Conservation (phyloP, 495 filamentous ascomycete genomes). For the Aspergillus leporis region DNA sequence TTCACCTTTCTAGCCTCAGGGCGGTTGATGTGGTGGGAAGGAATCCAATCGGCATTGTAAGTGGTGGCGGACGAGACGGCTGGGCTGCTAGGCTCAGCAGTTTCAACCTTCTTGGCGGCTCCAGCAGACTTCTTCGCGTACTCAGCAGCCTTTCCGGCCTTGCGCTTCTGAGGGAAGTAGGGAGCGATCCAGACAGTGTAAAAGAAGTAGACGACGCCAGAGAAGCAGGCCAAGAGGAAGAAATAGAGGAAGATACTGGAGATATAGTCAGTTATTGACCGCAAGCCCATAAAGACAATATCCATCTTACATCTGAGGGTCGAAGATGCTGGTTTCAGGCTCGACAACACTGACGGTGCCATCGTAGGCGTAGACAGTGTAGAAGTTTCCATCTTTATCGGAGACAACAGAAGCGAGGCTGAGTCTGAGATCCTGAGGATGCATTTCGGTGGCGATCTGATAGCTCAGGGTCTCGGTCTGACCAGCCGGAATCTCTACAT, state of each 20-base stretch:
- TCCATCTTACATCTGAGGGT: slow-evolving; percentile 84
- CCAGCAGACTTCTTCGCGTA: slow-evolving; percentile 56
- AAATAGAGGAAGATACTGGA: slow-evolving; percentile 93
- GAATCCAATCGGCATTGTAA: slow-evolving; percentile 97
- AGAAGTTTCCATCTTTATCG: slow-evolving; percentile 63
- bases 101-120: slow-evolving; percentile 64
- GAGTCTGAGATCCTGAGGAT: slow-evolving; percentile 83
- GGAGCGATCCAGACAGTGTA: slow-evolving; percentile 96
- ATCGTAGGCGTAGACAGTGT: slow-evolving; percentile 80
- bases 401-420: slow-evolving; percentile 73
- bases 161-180: slow-evolving; percentile 91
- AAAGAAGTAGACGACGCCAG: slow-evolving; percentile 85
- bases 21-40: slow-evolving; percentile 84
- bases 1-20: slow-evolving; percentile 79
- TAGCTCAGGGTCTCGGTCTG: slow-evolving; percentile 75
- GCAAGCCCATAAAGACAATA: slow-evolving; percentile 2
- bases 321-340: slow-evolving; percentile 87
- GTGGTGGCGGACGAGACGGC: slow-evolving; percentile 69
- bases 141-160: slow-evolving; percentile 62
- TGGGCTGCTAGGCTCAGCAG: slow-evolving; percentile 66
- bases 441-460: slow-evolving; percentile 86
- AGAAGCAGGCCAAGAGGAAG: slow-evolving; percentile 77
- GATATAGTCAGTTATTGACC: not conserved
- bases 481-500: slow-evolving; percentile 74
- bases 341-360: slow-evolving; percentile 89